Evolutionary conservation across 176 grass and related monocot genomes (phyloP).

Genomic region (Otatea glauca): DNA sequence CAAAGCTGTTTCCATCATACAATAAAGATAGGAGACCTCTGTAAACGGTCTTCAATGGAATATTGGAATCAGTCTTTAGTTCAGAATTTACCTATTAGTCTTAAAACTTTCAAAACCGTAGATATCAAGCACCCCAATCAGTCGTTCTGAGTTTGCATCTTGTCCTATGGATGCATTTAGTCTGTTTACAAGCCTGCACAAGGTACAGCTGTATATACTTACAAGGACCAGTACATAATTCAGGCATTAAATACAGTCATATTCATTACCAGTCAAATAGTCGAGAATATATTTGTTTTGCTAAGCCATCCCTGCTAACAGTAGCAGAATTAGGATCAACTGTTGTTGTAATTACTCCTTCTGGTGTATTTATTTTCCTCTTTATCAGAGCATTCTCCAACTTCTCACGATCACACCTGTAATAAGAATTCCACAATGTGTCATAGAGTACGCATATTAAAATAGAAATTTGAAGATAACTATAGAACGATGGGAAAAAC

Average conservation of each 20-base stretch:
- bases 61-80: constrained; percentile 29
- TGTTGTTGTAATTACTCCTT: constrained; percentile 86
- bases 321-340: constrained; percentile 86
- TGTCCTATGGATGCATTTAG: constrained; percentile 93
- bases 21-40: constrained; percentile 39
- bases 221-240: constrained; percentile 22
- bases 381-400: constrained; percentile 82
- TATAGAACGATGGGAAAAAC: neutral
- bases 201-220: constrained; percentile 28
- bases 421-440: constrained; percentile 27
- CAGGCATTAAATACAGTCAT: neutral
- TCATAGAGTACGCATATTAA: constrained; percentile 10
- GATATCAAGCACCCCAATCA: constrained; percentile 98
- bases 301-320: constrained; percentile 90
- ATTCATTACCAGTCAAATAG: constrained; percentile 85
- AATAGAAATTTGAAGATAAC: constrained; percentile 1
- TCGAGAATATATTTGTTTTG: constrained; percentile 83
- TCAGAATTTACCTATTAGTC: constrained; percentile 80
- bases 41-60: constrained; percentile 35
- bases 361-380: constrained; percentile 87
- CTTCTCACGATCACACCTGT: constrained; percentile 68
- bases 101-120: constrained; percentile 99
- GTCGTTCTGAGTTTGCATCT: constrained; percentile 65
- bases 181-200: constrained; percentile 85
- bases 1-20: constrained; percentile 74